Evolutionary conservation across 306 rosid species (phyloP), one percentile per base, ranked within the genome.

Genomic region (Alnus glutinosa): DNA sequence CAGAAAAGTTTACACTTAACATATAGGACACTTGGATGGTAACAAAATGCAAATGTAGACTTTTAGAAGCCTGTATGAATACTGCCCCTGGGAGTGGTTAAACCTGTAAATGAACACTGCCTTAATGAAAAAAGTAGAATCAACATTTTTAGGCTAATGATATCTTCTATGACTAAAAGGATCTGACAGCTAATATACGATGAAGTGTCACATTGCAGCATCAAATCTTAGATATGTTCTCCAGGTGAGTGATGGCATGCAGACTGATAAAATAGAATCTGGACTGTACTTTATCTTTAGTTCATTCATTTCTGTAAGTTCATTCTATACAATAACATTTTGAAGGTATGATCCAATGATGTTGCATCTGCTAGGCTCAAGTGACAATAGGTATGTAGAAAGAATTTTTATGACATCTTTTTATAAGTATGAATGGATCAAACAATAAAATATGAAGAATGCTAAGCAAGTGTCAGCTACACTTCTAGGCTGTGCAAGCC

Each of bases 401-500:
- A 47, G 71, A 81, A 77, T 78, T 51, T 51, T 34, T 36, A 48
- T 14, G 23, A 36, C 49, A 70, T 46, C 47, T 57, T 55, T 50
- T 78, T 57, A 32, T 14, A 18, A 39, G 39, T 39, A 14, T n/a
- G 50, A 67, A 42, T 67, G 5, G 51, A 44, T 12, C 39, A 5
- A 19, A 55, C 4, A 30, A 19, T 59, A 23, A 15, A 13, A 34
- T 16, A 36, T 50, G 42, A 63, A 54, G 82, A 72, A 68, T 55
- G 52, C 15, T 7, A 63, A 62, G 80, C 39, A 32, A 32, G 64
- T 47, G 67, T 19, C 10, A 61, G 75, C 75, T 84, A 88, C 44
- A 84, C 88, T 84, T 88, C 84, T 62, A 87, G 74, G 34, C 80
- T 86, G 61, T 78, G 75, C 78, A 84, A 57, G 9, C 75, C 79